Percentiles rank a stretch among this genome's conserved stretches.
Conservation (phyloP, 108 stramenopile species). For the Mayamaea pseudoterrestris region DNA sequence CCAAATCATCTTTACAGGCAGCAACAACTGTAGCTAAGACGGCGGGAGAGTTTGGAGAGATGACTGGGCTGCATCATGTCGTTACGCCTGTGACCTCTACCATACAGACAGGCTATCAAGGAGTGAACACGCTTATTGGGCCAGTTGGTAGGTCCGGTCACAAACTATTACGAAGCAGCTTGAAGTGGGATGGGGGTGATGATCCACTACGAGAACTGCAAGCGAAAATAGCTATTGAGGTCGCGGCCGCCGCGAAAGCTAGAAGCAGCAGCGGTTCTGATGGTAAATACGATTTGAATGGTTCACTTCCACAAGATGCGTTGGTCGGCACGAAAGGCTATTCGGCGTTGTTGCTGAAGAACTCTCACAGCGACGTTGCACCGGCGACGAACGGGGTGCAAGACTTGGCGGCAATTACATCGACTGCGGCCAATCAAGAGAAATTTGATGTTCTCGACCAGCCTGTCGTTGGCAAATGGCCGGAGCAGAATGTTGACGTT, state of each 20-base stretch:
- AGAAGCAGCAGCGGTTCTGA: too few species aligned
- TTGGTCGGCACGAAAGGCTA: too few species aligned
- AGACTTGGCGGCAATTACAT: not conserved
- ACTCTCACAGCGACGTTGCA: not conserved
- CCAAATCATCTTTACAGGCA: not conserved
- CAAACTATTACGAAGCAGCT: too few species aligned
- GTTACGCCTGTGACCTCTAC: not conserved
- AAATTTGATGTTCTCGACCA: not conserved
- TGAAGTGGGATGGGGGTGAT: too few species aligned
- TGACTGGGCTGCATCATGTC: conserved; percentile 5
- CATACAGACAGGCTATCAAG: conserved; percentile 4
- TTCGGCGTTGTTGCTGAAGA: not conserved
- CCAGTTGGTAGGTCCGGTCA: not conserved
- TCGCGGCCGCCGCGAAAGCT: too few species aligned
- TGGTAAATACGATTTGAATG: too few species aligned
- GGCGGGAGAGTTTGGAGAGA: conserved; percentile 1
- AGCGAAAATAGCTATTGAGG: not conserved
- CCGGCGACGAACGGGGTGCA: not conserved
- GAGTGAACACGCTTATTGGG: not conserved
- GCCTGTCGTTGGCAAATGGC: too few species aligned
- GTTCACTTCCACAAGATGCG: too few species aligned
- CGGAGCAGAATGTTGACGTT: conserved; percentile 25
- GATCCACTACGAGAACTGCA: not conserved
- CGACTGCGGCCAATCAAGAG: not conserved
- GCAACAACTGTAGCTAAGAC: not conserved